These are phyloP conservation scores for Vitis hybrid DNA, from an alignment of 177 flowering plant species.

Conservation along the genomic window DNA sequence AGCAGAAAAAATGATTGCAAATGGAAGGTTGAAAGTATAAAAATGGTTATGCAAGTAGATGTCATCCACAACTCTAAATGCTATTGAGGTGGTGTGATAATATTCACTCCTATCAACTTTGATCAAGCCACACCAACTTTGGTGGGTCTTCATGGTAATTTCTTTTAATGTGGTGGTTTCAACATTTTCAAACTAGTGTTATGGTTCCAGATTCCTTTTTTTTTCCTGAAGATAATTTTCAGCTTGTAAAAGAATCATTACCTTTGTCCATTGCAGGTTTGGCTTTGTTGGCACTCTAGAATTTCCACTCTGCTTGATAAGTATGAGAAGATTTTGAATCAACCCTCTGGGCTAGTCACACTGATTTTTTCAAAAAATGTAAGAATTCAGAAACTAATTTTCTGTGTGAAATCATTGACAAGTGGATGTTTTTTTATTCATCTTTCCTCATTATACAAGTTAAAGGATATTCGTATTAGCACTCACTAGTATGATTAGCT, in stretches of 20 bases:
- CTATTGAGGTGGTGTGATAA: neutral
- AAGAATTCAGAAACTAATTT: neutral
- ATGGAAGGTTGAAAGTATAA: neutral
- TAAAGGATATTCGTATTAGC: neutral
- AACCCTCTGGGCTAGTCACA: neutral
- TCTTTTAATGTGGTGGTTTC: neutral
- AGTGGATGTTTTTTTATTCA: neutral
- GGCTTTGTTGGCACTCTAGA: neutral
- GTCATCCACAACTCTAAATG: neutral
- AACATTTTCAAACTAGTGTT: neutral
- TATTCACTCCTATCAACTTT: neutral
- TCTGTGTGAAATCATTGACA: neutral
- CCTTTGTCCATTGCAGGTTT: neutral
- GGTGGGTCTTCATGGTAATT: constrained; percentile 10
- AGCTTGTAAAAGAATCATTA: neutral
- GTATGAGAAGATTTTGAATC: neutral
- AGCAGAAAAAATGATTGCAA: constrained; percentile 7
- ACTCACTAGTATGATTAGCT: neutral
- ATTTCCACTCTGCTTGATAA: neutral
- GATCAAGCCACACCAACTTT: neutral
- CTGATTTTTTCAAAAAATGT: neutral
- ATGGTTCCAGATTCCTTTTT: neutral
- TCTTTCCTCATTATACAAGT: neutral
- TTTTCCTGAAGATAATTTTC: neutral
- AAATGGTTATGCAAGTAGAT: neutral